Evolutionary conservation across 345 rosid genomes (phyloP).

Genomic region (Rhodomyrtus tomentosa): DNA sequence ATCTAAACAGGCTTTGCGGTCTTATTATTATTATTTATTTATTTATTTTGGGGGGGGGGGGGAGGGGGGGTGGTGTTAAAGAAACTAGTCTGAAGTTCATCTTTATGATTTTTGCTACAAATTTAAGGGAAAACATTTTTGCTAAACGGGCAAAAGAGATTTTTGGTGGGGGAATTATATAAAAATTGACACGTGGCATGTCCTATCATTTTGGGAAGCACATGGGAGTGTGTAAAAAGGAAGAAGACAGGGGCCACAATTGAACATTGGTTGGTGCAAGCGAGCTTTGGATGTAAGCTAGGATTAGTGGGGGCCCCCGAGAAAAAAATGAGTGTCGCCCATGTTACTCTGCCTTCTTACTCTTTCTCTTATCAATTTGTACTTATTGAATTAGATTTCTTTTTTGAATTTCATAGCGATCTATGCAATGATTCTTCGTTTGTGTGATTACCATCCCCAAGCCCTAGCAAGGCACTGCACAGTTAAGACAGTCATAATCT

Average conservation of each 20-base stretch:
- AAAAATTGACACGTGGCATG: not conserved
- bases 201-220: not conserved
- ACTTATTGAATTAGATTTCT: not conserved
- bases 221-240: not conserved
- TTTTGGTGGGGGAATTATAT: not conserved
- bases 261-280: not conserved
- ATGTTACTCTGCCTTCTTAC: not conserved
- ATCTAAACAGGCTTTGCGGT: not conserved
- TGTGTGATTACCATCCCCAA: not conserved
- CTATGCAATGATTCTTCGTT: not conserved
- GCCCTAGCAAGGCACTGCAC: not conserved
- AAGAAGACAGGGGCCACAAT: not conserved
- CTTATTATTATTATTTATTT: too few species aligned
- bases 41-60: too few species aligned
- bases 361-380: not conserved
- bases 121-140: too few species aligned
- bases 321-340: not conserved
- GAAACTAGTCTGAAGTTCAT: too few species aligned
- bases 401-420: not conserved
- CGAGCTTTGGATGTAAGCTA: not conserved
- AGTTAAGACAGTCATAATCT: not conserved
- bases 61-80: too few species aligned
- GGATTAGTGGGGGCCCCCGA: not conserved
- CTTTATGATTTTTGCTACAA: too few species aligned
- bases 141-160: not conserved